Evolutionary conservation across 169 alveolate species (phyloP).

Genomic region (Cryptosporidium ubiquitum): DNA sequence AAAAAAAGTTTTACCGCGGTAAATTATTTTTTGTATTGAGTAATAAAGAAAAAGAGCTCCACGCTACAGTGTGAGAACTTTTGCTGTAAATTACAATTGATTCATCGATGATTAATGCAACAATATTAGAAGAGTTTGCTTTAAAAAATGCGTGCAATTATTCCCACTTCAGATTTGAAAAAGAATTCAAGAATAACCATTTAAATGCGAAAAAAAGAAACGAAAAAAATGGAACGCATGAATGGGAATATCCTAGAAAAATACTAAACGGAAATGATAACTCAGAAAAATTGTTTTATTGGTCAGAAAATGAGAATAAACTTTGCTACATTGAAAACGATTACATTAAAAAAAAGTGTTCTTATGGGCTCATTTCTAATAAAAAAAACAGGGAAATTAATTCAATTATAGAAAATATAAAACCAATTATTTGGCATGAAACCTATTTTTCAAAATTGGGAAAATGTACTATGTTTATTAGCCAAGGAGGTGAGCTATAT

Average conservation of each 20-base stretch:
- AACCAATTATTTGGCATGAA: conserved; percentile 29
- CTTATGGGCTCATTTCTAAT: not conserved
- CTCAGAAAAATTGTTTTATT: conserved; percentile 5
- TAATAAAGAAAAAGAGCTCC: conserved; percentile 17
- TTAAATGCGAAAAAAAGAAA: not conserved
- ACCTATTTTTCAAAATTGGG: conserved; percentile 28
- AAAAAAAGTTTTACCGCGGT: conserved; percentile 2
- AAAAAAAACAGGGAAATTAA: not conserved
- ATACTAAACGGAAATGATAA: not conserved
- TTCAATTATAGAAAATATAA: not conserved
- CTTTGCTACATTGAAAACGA: not conserved
- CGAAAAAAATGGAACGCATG: not conserved
- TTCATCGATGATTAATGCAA: conserved; percentile 37
- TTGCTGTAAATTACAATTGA: not conserved
- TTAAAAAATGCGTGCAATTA: not conserved
- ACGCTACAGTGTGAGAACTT: conserved; percentile 22
- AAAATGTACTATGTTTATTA: conserved; percentile 20
- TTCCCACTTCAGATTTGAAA: not conserved
- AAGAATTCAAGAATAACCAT: not conserved
- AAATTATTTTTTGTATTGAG: not conserved
- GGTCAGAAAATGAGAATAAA: conserved; percentile 12
- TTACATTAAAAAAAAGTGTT: not conserved
- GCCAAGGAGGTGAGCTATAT: conserved; percentile 13
- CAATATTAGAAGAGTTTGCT: conserved; percentile 30
- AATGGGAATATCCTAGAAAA: conserved; percentile 46